Conservation (phyloP, 2,329 filamentous ascomycete species). For the Aspergillus tamarii region DNA sequence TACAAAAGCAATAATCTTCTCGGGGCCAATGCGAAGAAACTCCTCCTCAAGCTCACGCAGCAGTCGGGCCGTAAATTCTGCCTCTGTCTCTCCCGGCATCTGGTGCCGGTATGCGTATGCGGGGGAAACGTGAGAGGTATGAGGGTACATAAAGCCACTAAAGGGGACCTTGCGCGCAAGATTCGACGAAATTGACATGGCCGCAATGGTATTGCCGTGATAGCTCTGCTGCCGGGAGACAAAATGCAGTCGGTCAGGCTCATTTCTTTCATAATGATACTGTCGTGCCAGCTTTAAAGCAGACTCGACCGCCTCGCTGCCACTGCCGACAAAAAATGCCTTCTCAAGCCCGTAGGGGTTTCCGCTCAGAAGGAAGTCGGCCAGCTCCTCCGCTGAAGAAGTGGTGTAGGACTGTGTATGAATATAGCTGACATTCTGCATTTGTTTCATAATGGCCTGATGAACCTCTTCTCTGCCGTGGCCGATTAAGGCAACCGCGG, state of each 20-base stretch:
- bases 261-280: constrained; percentile 4
- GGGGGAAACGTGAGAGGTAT: constrained; percentile 6
- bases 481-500: constrained; percentile 5
- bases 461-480: not conserved
- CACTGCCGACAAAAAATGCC: constrained; percentile 8
- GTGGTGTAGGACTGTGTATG: constrained; percentile 9
- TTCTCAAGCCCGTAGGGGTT: constrained; percentile 4
- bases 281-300: constrained; percentile 8
- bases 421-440: constrained; percentile 8
- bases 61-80: not conserved
- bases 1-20: constrained; percentile 2
- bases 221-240: constrained; percentile 7
- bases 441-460: constrained; percentile 5
- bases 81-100: not conserved
- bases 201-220: constrained; percentile 9
- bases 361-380: not conserved
- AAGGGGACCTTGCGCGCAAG: constrained; percentile 5
- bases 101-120: constrained; percentile 5
- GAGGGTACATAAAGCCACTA: not conserved
- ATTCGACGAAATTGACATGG: constrained; percentile 1
- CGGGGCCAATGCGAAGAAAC: constrained; percentile 3
- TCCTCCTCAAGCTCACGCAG: constrained; percentile 5
- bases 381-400: not conserved
- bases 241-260: constrained; percentile 1
- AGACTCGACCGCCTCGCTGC: constrained; percentile 8